Percentiles rank a stretch among this genome's conserved stretches.
Evolutionary conservation across 352 stramenopile species (phyloP).

Genomic region (Elongisporangium prolatum): DNA sequence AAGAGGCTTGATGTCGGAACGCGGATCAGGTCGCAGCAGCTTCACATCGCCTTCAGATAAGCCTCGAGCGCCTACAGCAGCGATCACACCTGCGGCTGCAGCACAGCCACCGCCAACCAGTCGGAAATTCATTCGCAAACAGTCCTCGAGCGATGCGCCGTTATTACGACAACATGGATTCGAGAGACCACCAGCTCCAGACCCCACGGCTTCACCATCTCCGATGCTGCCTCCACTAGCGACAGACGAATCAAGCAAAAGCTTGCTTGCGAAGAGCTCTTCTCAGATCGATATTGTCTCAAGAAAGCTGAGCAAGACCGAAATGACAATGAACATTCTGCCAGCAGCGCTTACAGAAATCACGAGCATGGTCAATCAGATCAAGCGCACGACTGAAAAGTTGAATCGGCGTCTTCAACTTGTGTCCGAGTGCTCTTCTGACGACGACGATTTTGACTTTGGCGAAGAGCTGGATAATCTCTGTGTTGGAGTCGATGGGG

Average conservation of each 20-base stretch:
- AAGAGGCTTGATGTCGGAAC: conserved; percentile 6
- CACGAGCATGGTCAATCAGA: conserved; percentile 63
- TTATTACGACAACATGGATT: background rate
- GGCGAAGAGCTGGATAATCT: conserved; percentile 36
- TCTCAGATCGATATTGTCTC: conserved; percentile 44
- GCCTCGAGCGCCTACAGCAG: background rate
- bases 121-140: background rate
- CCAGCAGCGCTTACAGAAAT: conserved; percentile 59
- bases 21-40: background rate
- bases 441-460: conserved; percentile 47
- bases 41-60: background rate
- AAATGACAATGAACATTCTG: conserved; percentile 48
- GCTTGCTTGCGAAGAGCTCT: conserved; percentile 8
- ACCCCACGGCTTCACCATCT: background rate
- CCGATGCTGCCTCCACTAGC: conserved; percentile 6
- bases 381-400: conserved; percentile 57
- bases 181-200: background rate
- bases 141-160: background rate
- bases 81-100: background rate
- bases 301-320: conserved; percentile 44
- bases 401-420: conserved; percentile 43
- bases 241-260: conserved; percentile 4
- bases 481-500: conserved; percentile 16
- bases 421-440: conserved; percentile 19
- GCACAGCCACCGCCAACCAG: background rate